A percentile compares a stretch with the other conserved stretches of the same genome.
These are phyloP conservation scores for Wickerhamomyces sp. DNA, from an alignment of 1,139 yeast genomes.

Conservation along the genomic window DNA sequence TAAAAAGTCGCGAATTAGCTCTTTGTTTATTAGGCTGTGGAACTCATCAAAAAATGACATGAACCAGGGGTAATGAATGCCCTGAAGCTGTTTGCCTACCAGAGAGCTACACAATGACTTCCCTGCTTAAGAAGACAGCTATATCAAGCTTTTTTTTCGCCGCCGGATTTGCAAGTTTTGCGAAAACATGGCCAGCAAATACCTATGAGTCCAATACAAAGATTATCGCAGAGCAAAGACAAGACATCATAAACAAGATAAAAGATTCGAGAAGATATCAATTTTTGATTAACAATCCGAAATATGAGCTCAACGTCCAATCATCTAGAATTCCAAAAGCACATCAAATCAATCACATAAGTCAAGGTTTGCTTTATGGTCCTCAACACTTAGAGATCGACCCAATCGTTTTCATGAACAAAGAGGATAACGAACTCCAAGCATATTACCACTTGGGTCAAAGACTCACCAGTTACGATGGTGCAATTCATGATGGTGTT, in stretches of 20 bases:
- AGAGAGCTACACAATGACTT: too few species aligned
- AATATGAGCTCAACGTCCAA: constrained; percentile 26
- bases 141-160: constrained; percentile 41
- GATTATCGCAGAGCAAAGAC: constrained; percentile 27
- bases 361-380: constrained; percentile 62
- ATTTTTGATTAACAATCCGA: constrained; percentile 27
- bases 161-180: constrained; percentile 40
- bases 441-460: constrained; percentile 70
- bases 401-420: constrained; percentile 53
- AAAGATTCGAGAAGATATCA: constrained; percentile 31
- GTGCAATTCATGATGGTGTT: constrained; percentile 83
- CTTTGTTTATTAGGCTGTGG: too few species aligned
- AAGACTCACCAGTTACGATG: constrained; percentile 53
- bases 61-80: too few species aligned
- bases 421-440: constrained; percentile 41
- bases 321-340: constrained; percentile 53
- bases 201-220: constrained; percentile 28
- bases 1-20: too few species aligned
- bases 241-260: constrained; percentile 33
- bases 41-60: too few species aligned
- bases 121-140: constrained; percentile 21
- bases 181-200: constrained; percentile 39
- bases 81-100: too few species aligned
- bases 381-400: constrained; percentile 59
- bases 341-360: constrained; percentile 58